Evolutionary conservation across 2,329 filamentous ascomycete species (phyloP).

Genomic region (Cryphonectria nitschkei): DNA sequence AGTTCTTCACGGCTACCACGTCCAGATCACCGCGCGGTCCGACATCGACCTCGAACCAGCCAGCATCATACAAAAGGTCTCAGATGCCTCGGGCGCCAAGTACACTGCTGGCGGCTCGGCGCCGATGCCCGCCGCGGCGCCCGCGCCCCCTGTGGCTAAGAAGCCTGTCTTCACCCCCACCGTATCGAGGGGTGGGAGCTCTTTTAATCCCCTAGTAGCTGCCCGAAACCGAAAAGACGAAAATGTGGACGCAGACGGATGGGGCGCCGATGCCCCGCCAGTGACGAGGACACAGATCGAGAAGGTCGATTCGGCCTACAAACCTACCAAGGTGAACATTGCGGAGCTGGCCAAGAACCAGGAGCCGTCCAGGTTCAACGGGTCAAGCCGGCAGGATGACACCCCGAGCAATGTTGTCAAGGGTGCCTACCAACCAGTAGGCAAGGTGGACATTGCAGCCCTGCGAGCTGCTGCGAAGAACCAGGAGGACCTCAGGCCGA

Average conservation of each 20-base stretch:
- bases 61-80: constrained; percentile 87
- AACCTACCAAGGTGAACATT: constrained; percentile 95
- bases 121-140: constrained; percentile 55
- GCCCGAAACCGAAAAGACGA: constrained; percentile 64
- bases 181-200: constrained; percentile 47
- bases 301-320: constrained; percentile 90
- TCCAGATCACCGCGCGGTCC: constrained; percentile 94
- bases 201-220: constrained; percentile 70
- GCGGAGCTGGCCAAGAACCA: constrained; percentile 75
- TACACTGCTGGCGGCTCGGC: constrained; percentile 74
- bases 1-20: constrained; percentile 93
- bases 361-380: constrained; percentile 65
- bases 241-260: constrained; percentile 81
- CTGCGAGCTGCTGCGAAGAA: constrained; percentile 76
- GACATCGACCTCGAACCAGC: constrained; percentile 87
- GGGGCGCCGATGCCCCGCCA: constrained; percentile 92
- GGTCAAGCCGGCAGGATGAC: constrained; percentile 50
- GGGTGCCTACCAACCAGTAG: constrained; percentile 89
- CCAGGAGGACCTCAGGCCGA: constrained; percentile 76
- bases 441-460: constrained; percentile 96
- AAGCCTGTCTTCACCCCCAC: constrained; percentile 94
- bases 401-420: constrained; percentile 68
- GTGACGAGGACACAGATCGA: constrained; percentile 85
- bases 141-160: constrained; percentile 75
- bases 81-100: constrained; percentile 92